A percentile compares a stretch with the other conserved stretches of the same genome.
Conservation (phyloP, 1,284 basidiomycete genomes). For the Ustilago hordei region DNA sequence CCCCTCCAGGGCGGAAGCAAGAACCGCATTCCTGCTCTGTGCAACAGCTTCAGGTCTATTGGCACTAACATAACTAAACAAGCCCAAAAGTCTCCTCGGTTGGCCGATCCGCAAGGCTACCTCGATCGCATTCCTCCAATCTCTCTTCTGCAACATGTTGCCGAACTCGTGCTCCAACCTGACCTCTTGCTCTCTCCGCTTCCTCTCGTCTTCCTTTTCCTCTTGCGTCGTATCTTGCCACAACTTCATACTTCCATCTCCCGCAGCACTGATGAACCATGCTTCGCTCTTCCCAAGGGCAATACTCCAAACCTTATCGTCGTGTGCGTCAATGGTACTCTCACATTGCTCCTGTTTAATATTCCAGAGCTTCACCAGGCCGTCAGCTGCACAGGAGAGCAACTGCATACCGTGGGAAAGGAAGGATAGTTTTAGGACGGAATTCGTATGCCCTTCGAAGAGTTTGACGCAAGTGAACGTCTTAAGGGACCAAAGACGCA, state of each 20-base stretch:
- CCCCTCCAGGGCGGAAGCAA: constrained; percentile 5
- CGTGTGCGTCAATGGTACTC: constrained; percentile 92
- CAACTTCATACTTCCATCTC: constrained; percentile 91
- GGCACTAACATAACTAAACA: constrained; percentile 75
- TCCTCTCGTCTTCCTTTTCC: constrained; percentile 71
- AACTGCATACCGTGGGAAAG: constrained; percentile 86
- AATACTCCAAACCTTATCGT: constrained; percentile 92
- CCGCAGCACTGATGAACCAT: constrained; percentile 88
- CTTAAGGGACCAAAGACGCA: constrained; percentile 92
- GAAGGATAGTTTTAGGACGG: constrained; percentile 92
- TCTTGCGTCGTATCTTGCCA: constrained; percentile 90
- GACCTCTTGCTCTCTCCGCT: constrained; percentile 49
- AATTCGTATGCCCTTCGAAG: constrained; percentile 81
- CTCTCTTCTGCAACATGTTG: constrained; percentile 87
- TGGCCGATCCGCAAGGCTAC: constrained; percentile 92
- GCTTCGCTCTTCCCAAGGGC: constrained; percentile 81
- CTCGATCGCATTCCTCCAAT: constrained; percentile 90
- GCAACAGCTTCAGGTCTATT: constrained; percentile 37
- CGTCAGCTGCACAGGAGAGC: constrained; percentile 89
- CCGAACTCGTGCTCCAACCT: constrained; percentile 88
- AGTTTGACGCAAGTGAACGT: constrained; percentile 72
- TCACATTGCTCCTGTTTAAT: constrained; percentile 84
- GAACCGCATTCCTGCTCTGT: not conserved
- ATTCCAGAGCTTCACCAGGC: constrained; percentile 95
- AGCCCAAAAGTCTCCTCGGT: constrained; percentile 83